A percentile compares a stretch with the other conserved stretches of the same genome.
These are phyloP conservation scores for Colletotrichum sp. DNA, from an alignment of 2,329 filamentous ascomycete genomes.

Conservation along the genomic window DNA sequence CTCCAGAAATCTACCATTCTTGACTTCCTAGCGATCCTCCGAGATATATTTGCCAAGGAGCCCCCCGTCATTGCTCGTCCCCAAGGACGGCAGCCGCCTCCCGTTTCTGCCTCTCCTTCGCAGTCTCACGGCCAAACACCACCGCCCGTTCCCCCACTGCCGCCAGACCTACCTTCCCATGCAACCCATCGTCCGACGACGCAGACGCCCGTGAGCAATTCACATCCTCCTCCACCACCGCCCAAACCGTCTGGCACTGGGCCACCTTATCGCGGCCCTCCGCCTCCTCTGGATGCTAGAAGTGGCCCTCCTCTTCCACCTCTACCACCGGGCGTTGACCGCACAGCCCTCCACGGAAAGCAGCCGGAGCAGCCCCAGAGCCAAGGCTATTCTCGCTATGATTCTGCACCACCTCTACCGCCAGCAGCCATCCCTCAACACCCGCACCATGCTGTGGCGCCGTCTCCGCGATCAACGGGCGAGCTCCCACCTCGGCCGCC, in stretches of 20 bases:
- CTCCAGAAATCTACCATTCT: constrained; percentile 78
- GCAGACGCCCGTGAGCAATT: constrained; percentile 37
- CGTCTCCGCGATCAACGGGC: constrained; percentile 8
- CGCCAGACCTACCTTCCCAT: constrained; percentile 63
- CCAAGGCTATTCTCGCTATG: constrained; percentile 44
- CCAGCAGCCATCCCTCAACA: constrained; percentile 20
- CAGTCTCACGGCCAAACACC: constrained; percentile 47
- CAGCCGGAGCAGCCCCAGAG: constrained; percentile 10
- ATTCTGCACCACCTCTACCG: constrained; percentile 52
- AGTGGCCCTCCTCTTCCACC: constrained; percentile 34
- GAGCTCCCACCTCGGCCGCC: constrained; percentile 15
- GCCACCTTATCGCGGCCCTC: constrained; percentile 33
- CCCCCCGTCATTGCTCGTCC: constrained; percentile 85
- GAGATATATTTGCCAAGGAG: constrained; percentile 91
- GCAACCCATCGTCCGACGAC: constrained; percentile 34
- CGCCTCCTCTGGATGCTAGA: constrained; percentile 10
- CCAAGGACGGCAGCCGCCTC: constrained; percentile 48
- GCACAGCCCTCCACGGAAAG: constrained; percentile 23
- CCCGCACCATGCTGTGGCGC: not conserved
- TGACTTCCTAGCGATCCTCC: constrained; percentile 82
- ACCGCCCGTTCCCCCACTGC: constrained; percentile 75
- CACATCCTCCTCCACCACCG: constrained; percentile 55
- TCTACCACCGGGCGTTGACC: constrained; percentile 31
- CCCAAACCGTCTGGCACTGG: constrained; percentile 54
- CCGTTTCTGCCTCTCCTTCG: constrained; percentile 33